Evolutionary conservation across 352 stramenopile genomes (phyloP), one percentile per base, ranked within the genome.

Genomic region (Globisporangium perplexum): DNA sequence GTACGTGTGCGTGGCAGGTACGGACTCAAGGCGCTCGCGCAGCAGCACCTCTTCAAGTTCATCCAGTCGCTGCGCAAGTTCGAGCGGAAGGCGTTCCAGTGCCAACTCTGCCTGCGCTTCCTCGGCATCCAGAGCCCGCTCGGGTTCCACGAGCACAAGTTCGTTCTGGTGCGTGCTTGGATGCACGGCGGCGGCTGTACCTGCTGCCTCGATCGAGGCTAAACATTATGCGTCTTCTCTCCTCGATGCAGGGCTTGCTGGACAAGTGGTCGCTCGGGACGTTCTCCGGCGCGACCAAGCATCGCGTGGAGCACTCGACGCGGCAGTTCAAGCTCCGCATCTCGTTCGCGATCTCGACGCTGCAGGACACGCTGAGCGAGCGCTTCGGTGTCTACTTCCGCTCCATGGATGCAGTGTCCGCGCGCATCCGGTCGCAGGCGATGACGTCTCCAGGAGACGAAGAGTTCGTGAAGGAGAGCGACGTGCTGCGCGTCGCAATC

Each of bases 31-130:
- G 56, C 78, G 6, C 73, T 92, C 23, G 81, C 78, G 4, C 74
- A 88, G 62, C 78, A 85, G 53, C 81, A 90, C 46, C 44, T 88
- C 36, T 66, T 88, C 26, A 92, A 92, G 54, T 59, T 91, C 30
- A 86, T 92, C 48, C 69, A 89, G 63, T 88, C 81, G 10, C 64
- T 92, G 15, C 80, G 79, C 45, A 92, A 86, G 45, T 68, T 86
- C 49, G 74, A 86, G 28, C 76, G 77, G 28, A 87, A 87, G 41
- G 58, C 61, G 43, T 83, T 84, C 48, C 72, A 81, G 48, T 88
- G 78, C 33, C 67, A 88, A 28, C 55, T 90, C n/a, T 83, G 72
- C 39, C 46, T 88, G 35, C 74, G 77, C 14, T 92, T 90, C 47
- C 72, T 92, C 39, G 78, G 74, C 39, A 80, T 88, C 55, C 66